Evolutionary conservation across 2,329 filamentous ascomycete species (phyloP), one percentile per base, ranked within the genome.

Genomic region (Acephala macrosclerotiorum): DNA sequence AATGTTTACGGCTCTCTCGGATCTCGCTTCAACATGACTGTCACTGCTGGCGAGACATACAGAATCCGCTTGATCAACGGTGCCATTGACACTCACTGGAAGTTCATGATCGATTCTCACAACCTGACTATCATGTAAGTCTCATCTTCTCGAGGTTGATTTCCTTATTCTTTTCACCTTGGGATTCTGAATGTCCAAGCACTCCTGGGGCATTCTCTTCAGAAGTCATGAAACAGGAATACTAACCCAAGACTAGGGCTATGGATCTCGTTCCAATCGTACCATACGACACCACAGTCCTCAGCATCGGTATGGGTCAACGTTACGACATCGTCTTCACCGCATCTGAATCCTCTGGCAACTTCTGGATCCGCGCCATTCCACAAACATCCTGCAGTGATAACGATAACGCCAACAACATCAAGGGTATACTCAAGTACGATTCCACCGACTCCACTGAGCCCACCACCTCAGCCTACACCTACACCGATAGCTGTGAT

Each of bases 361-460:
- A 85, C 6, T 88, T 84, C 72, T 89, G 86, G 85, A 85, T 90
- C 79, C 83, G 87, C 45, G 80, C 83, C 62, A 85, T 83, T 71
- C 83, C 82, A 1, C 73, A 83, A 61, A 86, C 83, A 2, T 71
- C 85, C 0, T 90, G 89, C 0, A 85, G 83, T 12, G 81, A 91
- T 57, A 82, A 89, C 56, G 74, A 81, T 12, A 82, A 89, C 51
- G 80, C 89, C 70, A 79, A 80, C 2, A 78, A 78, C 58, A 75
- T 79, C 69, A 80, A 75, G 55, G 85, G 83, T 1, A 83, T 87
- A 51, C 70, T 87, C 4, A 79, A 77, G 60, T 82, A 81, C 18
- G 69, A 80, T 4, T 88, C 88, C 0, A 78, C 77, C 2, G 86
- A 83, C 51, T 75, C 74, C 20, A 64, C 69, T 7, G 69, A 76